Evolutionary conservation across 768 basidiomycete genomes (phyloP).

Genomic region (Crucibulum laeve): DNA sequence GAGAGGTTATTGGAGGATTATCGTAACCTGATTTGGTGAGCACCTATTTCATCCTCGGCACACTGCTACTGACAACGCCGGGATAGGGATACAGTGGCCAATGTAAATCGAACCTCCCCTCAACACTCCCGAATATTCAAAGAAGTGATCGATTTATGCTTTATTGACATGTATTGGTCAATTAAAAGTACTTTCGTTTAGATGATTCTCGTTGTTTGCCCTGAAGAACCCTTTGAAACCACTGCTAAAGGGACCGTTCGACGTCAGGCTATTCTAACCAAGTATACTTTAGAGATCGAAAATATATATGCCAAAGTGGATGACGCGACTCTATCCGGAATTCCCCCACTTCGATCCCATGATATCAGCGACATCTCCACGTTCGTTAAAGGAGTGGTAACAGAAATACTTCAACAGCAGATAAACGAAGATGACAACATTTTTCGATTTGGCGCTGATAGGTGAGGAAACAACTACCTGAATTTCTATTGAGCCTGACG

Average conservation of each 20-base stretch:
- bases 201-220: background rate
- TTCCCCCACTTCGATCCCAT: background rate
- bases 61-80: background rate
- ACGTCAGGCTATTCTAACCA: background rate
- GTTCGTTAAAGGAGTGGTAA: background rate
- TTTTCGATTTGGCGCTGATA: background rate
- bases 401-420: background rate
- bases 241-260: background rate
- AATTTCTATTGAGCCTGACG: too few species aligned
- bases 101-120: background rate
- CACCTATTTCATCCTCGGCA: background rate
- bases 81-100: background rate
- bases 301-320: background rate
- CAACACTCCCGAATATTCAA: background rate
- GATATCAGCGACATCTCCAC: background rate
- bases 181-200: too few species aligned
- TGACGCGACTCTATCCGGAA: background rate
- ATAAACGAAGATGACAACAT: background rate
- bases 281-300: background rate
- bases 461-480: background rate
- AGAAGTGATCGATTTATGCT: too few species aligned
- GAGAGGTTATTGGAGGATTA: background rate
- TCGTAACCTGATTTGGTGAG: background rate
- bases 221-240: background rate
- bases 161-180: too few species aligned